Base-by-base conservation (phyloP, 306 rosid genomes). In the Trichosanthes cucumerina region DNA sequence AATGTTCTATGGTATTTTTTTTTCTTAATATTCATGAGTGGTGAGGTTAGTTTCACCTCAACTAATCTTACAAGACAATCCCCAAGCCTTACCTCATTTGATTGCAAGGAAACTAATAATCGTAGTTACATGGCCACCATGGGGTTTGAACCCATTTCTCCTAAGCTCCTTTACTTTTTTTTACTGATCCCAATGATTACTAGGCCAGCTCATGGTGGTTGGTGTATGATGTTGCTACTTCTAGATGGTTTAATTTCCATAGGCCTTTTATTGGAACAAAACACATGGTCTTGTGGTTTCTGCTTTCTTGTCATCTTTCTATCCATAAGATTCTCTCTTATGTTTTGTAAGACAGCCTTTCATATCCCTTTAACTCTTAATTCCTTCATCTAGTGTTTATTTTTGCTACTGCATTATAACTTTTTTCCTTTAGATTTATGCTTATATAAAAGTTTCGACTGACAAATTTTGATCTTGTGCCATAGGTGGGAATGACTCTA, bases 401-500 rank as follows among this genome's bases (percentile, higher is more conserved):
- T 59, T 59, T 24, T 24, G 36, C 3, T 3, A 23, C 65, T 9
- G 16, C 9, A 33, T 65, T 15, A 57, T 5, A 21, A 2, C 64
- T 14, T 64, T 65, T 64, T 65, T 13, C 3, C n/a, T 38, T 36
- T 65, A 33, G 21, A 33, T 63, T 63, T 34, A 66, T 66, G 73
- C 59, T 47, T 46, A 72, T 47, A 46, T 47, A 14, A 47, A 43
- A 43, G 59, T 47, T 72, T 47, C 26, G 47, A 14, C 43, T 47
- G 26, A 72, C 24, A 47, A 44, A 24, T 72, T 72, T 16, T 47
- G 77, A 16, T 47, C 59, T 47, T 47, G 59, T 72, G 77, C 39
- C 73, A 39, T 72, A 72, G 77, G 77, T 47, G 59, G 43, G 59
- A 72, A 26, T 72, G 26, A 16, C 52, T 47, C 77, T 4, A 72